Evolutionary conservation across 805 yeast species (phyloP), one percentile per base, ranked within the genome.

Genomic region (Teunomyces aglyptinius): DNA sequence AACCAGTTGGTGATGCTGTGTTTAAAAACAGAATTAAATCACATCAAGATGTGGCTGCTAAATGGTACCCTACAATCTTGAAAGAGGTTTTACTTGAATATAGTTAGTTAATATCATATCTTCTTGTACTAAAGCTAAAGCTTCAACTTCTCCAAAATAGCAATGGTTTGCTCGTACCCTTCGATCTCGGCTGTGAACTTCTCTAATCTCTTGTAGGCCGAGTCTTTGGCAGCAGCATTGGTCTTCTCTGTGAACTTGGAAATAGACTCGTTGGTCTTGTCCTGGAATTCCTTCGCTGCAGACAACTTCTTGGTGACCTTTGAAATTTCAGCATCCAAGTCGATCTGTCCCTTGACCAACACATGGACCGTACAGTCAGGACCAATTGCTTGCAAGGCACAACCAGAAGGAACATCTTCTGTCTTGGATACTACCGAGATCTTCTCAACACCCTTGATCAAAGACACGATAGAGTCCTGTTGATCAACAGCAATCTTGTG

Each of bases 261-360:
- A 55, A 89, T 81, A 41, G 84, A 78, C 71, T 89, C 92, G 54
- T 83, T 81, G 50, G 88, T 76, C 60, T 80, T 77, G 52, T 75
- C 77, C 60, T 80, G 78, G 52, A 80, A 70, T 57, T 80, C 83
- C 55, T 71, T 67, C 38, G 85, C 80, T 67, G 85, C 86, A 49
- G 67, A 77, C 59, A 91, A 76, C 74, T 87, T 92, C 78, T 81
- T 82, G 59, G 75, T 67, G 32, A 90, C 94, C 78, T 92, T 94
- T 56, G 75, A 63, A 59, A 94, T 87, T 73, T 94, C 98, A 46
- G 86, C 86, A 59, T 90, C 97, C 56, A 91, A 80, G 67, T 92
- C 97, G 56, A 94, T 83, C 64, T 86, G 91, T 45, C 98, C 99
- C 77, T 89, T 91, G 48, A 92, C 97, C 64, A 94, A 77, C 26